These are phyloP conservation scores for Zygosaccharomyces sapae DNA, from an alignment of 1,139 yeast genomes.

Conservation along the genomic window DNA sequence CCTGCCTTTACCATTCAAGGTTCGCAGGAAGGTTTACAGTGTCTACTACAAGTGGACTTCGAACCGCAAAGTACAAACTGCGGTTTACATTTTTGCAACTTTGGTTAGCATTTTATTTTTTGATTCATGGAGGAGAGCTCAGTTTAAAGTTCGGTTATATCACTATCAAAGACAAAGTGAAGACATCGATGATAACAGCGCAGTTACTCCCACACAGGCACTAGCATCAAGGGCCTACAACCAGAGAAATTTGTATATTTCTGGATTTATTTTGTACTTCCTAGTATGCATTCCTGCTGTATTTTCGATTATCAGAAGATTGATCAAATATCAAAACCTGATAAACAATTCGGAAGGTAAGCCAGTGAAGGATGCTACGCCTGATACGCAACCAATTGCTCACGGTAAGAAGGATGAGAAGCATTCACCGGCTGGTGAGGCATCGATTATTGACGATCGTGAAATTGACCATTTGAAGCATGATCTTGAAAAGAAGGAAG, in stretches of 20 bases:
- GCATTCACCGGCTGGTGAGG: slow-evolving; percentile 18
- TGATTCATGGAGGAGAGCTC: slow-evolving; percentile 54
- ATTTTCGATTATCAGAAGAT: slow-evolving; percentile 50
- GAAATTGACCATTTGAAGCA: slow-evolving; percentile 44
- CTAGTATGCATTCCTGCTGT: slow-evolving; percentile 57
- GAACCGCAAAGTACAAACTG: slow-evolving; percentile 48
- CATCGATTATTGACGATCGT: slow-evolving; percentile 33
- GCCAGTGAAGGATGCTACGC: slow-evolving; percentile 19
- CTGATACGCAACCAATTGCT: not conserved
- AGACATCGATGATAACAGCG: slow-evolving; percentile 21
- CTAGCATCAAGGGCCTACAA: slow-evolving; percentile 52
- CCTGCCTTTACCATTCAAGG: slow-evolving; percentile 57
- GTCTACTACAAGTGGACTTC: slow-evolving; percentile 37
- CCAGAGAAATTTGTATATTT: slow-evolving; percentile 66
- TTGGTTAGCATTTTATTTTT: slow-evolving; percentile 53
- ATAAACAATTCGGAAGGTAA: slow-evolving; percentile 27
- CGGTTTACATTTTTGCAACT: slow-evolving; percentile 43
- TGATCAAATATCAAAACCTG: slow-evolving; percentile 54
- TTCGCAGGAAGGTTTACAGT: slow-evolving; percentile 48
- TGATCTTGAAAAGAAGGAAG: slow-evolving; percentile 39
- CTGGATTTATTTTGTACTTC: slow-evolving; percentile 66
- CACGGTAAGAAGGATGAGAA: slow-evolving; percentile 6
- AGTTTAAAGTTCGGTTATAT: slow-evolving; percentile 32
- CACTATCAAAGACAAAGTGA: slow-evolving; percentile 19
- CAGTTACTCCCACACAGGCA: slow-evolving; percentile 28